Evolutionary conservation across 352 stramenopile genomes (phyloP).

Genomic region (Phytopythium boreale): DNA sequence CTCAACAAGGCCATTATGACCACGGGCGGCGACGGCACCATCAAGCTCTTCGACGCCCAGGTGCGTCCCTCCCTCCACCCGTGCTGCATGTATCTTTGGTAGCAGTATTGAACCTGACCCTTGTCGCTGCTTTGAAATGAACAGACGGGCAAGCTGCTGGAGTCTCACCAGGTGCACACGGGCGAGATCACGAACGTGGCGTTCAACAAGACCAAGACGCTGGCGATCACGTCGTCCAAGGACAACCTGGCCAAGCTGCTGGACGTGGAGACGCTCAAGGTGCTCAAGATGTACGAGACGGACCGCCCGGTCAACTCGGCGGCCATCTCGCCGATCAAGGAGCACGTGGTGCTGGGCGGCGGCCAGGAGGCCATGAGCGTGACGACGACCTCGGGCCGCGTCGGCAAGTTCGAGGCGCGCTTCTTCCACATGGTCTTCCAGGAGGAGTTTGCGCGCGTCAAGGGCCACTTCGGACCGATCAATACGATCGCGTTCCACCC

Average conservation of each 20-base stretch:
- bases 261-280: slow-evolving; percentile 93
- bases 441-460: slow-evolving; percentile 98
- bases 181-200: slow-evolving; percentile 96
- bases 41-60: slow-evolving; percentile 81
- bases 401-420: slow-evolving; percentile 94
- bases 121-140: no score
- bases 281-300: slow-evolving; percentile 98
- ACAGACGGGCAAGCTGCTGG: slow-evolving; percentile 59
- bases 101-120: no score
- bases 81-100: no score
- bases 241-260: slow-evolving; percentile 97
- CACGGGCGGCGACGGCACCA: slow-evolving; percentile 73
- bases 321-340: slow-evolving; percentile 96
- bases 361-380: slow-evolving; percentile 99
- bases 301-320: slow-evolving; percentile 98
- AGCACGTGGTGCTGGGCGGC: slow-evolving; percentile 95
- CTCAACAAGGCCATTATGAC: slow-evolving; percentile 87
- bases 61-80: slow-evolving; percentile 5
- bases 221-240: slow-evolving; percentile 96
- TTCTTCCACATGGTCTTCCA: slow-evolving; percentile 99
- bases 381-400: slow-evolving; percentile 93
- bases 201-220: slow-evolving; percentile 96
- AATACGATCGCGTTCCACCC: slow-evolving; percentile 99
- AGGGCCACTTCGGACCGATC: slow-evolving; percentile 99
- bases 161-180: slow-evolving; percentile 90